These are phyloP conservation scores for Phenoliferia sp. DNA, from an alignment of 1,284 basidiomycete species.

Conservation along the genomic window DNA sequence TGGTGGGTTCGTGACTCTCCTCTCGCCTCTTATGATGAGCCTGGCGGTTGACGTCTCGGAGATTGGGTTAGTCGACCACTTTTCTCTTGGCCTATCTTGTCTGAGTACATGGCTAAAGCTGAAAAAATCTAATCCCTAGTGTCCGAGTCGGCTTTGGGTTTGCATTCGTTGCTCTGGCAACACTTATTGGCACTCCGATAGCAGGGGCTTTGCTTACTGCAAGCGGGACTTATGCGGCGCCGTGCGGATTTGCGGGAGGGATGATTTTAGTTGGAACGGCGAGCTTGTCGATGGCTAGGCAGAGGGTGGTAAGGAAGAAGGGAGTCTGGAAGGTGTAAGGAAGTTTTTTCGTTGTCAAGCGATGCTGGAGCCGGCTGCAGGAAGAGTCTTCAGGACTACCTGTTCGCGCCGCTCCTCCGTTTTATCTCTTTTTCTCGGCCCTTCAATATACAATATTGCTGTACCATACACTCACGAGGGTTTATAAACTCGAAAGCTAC, in stretches of 20 bases:
- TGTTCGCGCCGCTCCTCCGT: too few relatives aligned
- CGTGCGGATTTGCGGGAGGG: slow-evolving; percentile 4
- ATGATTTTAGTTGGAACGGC: neutral
- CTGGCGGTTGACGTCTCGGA: slow-evolving; percentile 5
- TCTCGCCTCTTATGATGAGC: slow-evolving; percentile 8
- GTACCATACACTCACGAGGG: too few relatives aligned
- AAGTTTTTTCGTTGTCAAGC: too few relatives aligned
- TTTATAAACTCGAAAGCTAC: too few relatives aligned
- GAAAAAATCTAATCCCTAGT: too few relatives aligned
- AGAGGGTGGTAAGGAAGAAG: neutral
- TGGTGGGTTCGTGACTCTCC: slow-evolving; percentile 7
- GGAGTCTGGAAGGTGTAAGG: neutral
- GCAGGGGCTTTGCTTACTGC: slow-evolving; percentile 8
- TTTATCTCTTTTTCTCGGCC: too few relatives aligned
- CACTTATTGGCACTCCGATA: slow-evolving; percentile 4
- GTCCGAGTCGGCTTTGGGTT: slow-evolving; percentile 13
- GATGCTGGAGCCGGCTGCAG: too few relatives aligned
- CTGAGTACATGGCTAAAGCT: neutral
- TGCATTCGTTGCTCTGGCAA: slow-evolving; percentile 6
- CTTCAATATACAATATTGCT: too few relatives aligned
- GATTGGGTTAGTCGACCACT: slow-evolving; percentile 6
- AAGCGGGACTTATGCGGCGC: slow-evolving; percentile 1
- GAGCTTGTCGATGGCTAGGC: neutral
- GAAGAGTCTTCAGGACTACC: too few relatives aligned
- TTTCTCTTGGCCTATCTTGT: too few relatives aligned